Evolutionary conservation across 352 stramenopile species (phyloP).

Genomic region (Halophytophthora batemanensis): DNA sequence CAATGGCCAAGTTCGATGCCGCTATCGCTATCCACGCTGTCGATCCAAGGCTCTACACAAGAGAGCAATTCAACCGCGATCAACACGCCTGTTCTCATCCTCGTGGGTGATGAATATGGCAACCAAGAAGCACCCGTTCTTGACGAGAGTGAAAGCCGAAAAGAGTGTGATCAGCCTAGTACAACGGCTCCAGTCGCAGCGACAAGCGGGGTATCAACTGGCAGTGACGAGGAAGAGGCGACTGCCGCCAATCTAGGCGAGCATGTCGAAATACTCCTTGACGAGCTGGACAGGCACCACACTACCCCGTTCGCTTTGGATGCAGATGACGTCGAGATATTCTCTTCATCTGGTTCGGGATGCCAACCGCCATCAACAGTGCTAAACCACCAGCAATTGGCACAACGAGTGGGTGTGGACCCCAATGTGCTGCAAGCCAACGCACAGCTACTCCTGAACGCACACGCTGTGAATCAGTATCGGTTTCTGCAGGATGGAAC

Average conservation of each 20-base stretch:
- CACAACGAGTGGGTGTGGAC: constrained; percentile 34
- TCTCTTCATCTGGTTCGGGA: constrained; percentile 2
- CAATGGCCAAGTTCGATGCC: constrained; percentile 44
- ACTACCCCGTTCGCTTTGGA: constrained; percentile 32
- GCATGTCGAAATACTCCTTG: constrained; percentile 34
- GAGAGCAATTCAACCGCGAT: constrained; percentile 14
- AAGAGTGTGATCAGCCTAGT: background rate
- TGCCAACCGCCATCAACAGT: background rate
- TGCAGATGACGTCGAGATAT: constrained; percentile 12
- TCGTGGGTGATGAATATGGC: background rate
- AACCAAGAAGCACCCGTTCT: background rate
- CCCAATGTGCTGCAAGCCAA: constrained; percentile 32
- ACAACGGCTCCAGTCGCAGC: background rate
- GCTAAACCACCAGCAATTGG: constrained; percentile 24
- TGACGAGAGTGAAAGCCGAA: background rate
- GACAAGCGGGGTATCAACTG: background rate
- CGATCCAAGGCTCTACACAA: constrained; percentile 20
- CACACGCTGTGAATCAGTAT: constrained; percentile 46
- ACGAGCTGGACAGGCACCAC: constrained; percentile 5
- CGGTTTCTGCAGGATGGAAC: constrained; percentile 23
- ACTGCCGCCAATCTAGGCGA: constrained; percentile 14
- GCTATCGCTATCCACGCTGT: constrained; percentile 19
- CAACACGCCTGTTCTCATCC: constrained; percentile 22
- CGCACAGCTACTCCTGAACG: constrained; percentile 32
- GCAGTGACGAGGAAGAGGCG: constrained; percentile 6